Evolutionary conservation across 2,329 filamentous ascomycete species (phyloP).

Genomic region (Xylariaceae sp.): DNA sequence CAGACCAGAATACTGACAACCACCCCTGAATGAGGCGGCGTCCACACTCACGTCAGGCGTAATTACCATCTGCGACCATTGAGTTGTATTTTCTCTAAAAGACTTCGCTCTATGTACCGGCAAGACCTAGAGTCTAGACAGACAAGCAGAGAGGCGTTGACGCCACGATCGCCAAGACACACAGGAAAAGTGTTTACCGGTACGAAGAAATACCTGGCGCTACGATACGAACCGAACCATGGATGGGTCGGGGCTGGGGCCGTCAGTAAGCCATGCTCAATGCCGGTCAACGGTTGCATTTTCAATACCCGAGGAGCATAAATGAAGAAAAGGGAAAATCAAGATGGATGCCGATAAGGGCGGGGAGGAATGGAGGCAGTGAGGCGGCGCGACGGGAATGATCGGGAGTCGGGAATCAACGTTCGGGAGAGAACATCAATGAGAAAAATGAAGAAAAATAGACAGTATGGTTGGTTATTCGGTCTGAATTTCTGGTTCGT

Average conservation of each 20-base stretch:
- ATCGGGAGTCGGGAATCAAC: too few relatives aligned
- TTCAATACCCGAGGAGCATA: not conserved
- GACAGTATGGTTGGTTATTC: too few relatives aligned
- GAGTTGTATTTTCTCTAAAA: not conserved
- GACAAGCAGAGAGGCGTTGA: not conserved
- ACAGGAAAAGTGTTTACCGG: not conserved
- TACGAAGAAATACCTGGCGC: not conserved
- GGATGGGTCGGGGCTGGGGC: not conserved
- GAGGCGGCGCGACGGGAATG: too few relatives aligned
- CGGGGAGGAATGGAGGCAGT: not conserved
- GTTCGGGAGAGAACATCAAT: too few relatives aligned
- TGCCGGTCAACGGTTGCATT: constrained; percentile 11
- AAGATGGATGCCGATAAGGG: not conserved
- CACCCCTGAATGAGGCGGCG: not conserved
- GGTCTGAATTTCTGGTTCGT: too few relatives aligned
- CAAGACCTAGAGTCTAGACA: not conserved
- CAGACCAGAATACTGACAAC: not conserved
- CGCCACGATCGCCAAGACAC: constrained; percentile 13
- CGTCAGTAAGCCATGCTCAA: constrained; percentile 1
- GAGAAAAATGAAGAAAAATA: too few relatives aligned
- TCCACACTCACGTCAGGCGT: not conserved
- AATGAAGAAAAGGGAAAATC: not conserved
- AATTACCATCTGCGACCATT: not conserved
- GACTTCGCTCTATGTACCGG: not conserved
- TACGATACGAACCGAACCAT: not conserved